A percentile compares a stretch with the other conserved stretches of the same genome.
These are phyloP conservation scores for Sphagnum contortum DNA, from an alignment of 225 moss, liverwort and hornwort species.

Conservation along the genomic window DNA sequence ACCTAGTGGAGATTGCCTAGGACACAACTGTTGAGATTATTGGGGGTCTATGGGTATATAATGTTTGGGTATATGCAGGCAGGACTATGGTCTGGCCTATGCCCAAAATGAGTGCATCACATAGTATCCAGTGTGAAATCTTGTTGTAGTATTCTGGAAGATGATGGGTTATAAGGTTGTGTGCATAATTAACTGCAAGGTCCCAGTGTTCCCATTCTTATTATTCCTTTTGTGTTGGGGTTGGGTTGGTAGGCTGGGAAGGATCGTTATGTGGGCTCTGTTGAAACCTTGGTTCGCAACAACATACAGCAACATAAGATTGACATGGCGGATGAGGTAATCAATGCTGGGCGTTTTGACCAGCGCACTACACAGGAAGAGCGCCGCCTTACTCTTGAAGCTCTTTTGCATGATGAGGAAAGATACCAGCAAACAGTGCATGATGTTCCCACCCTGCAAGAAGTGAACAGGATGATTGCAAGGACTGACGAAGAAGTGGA, in stretches of 20 bases:
- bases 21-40: no score
- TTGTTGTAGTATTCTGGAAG: no score
- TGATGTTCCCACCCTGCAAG: conserved; percentile 94
- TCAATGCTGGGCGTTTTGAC: conserved; percentile 98
- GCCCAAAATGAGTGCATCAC: no score
- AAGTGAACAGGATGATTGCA: conserved; percentile 99
- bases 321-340: conserved; percentile 99
- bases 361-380: conserved; percentile 97
- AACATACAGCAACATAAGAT: conserved; percentile 99
- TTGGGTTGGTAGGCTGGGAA: conserved; percentile 59
- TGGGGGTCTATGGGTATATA: no score
- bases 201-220: no score
- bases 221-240: no score
- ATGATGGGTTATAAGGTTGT: no score
- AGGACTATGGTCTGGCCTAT: no score
- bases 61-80: no score
- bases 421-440: conserved; percentile 97
- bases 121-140: no score
- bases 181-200: no score
- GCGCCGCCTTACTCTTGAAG: conserved; percentile 88
- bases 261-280: conserved; percentile 95
- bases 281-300: conserved; percentile 96
- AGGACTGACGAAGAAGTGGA: conserved; percentile 89
- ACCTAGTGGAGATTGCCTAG: no score
- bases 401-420: conserved; percentile 95